These are phyloP conservation scores for Phoma herbarum DNA, from an alignment of 2,329 filamentous ascomycete species.

Conservation along the genomic window DNA sequence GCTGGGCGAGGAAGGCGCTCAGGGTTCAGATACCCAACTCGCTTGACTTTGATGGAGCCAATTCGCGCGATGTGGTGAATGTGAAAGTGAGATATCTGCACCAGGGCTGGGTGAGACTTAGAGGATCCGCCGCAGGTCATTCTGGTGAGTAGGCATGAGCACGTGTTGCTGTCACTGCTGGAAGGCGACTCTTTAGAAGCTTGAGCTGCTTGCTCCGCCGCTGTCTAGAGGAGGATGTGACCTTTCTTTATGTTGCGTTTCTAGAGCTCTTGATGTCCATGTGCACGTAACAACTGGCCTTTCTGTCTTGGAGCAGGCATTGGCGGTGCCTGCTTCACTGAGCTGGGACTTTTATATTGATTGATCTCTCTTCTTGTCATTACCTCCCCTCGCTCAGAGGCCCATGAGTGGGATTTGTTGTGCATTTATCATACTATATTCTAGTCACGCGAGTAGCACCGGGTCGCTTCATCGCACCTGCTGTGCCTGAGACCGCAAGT, in stretches of 20 bases:
- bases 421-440: neutral
- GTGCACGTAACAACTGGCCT: neutral
- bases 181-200: too few species aligned
- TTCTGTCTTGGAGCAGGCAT: neutral
- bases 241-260: neutral
- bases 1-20: conserved; percentile 31
- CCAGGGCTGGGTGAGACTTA: neutral
- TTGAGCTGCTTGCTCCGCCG: too few species aligned
- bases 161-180: neutral
- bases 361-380: neutral
- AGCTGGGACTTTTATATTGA: neutral
- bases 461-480: neutral
- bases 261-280: neutral
- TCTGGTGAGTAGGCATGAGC: neutral
- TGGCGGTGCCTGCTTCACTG: neutral
- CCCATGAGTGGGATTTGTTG: neutral
- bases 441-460: neutral
- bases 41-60: conserved; percentile 16
- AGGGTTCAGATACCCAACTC: conserved; percentile 17
- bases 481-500: neutral
- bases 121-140: neutral
- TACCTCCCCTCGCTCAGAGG: too few species aligned
- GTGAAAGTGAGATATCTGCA: conserved; percentile 4
- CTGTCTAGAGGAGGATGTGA: neutral
- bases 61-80: conserved; percentile 12